Evolutionary conservation across 164 flowering plant species (phyloP).

Genomic region (Aristolochia fimbriata): DNA sequence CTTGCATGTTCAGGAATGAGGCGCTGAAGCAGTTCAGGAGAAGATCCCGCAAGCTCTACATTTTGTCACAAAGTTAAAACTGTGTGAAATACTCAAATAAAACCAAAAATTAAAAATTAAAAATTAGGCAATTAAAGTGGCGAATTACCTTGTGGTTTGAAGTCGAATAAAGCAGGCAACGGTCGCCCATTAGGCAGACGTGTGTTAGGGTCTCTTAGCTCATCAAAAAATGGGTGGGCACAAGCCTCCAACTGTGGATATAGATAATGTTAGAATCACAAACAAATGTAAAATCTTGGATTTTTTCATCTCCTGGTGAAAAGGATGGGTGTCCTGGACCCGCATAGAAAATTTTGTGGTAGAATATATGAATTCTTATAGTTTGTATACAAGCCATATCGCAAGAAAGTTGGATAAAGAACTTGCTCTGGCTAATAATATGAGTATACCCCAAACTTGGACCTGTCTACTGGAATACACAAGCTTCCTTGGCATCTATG

Average conservation of each 20-base stretch:
- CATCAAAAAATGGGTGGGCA: conserved; percentile 84
- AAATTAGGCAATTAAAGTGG: not conserved
- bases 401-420: no score
- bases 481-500: not conserved
- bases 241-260: conserved; percentile 81
- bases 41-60: conserved; percentile 54
- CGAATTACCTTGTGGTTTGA: conserved; percentile 71
- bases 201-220: conserved; percentile 64
- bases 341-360: not conserved
- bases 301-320: not conserved
- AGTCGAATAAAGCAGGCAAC: conserved; percentile 78
- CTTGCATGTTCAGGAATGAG: conserved; percentile 58
- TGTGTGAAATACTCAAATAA: not conserved
- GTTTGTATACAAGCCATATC: no score
- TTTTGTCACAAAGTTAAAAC: not conserved
- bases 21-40: conserved; percentile 53
- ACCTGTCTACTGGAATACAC: not conserved
- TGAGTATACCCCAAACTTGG: not conserved
- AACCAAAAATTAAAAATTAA: not conserved
- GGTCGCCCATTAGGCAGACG: conserved; percentile 66
- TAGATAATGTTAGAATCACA: not conserved
- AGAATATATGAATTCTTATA: no score
- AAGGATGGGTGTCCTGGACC: not conserved
- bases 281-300: not conserved
- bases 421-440: no score